phyloP scores from a whole-genome alignment of 2,329 filamentous ascomycete genomes.

The Eurotiales sp. region DNA sequence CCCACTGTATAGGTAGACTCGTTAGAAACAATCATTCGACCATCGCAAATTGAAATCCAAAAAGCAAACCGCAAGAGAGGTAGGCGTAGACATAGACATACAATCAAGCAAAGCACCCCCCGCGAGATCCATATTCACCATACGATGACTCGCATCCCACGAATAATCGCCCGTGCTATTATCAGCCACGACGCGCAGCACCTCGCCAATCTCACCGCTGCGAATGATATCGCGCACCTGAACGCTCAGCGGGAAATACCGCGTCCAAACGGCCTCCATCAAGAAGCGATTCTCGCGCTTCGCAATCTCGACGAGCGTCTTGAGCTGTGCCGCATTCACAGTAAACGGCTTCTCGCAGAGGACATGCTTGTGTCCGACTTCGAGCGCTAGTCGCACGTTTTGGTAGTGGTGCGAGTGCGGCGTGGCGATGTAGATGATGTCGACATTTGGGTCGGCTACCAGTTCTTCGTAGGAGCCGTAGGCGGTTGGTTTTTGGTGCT shows the following conservation, averaged over 20 bases:
- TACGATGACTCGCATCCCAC: slow-evolving; percentile 63
- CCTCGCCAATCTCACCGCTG: slow-evolving; percentile 58
- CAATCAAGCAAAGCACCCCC: background rate
- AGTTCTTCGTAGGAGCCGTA: slow-evolving; percentile 83
- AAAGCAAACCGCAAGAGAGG: background rate
- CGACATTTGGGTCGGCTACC: slow-evolving; percentile 71
- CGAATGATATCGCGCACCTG: slow-evolving; percentile 57
- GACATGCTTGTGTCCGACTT: slow-evolving; percentile 74
- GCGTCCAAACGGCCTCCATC: slow-evolving; percentile 88
- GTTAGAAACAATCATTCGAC: background rate
- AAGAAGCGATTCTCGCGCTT: slow-evolving; percentile 69
- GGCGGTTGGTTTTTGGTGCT: slow-evolving; percentile 61
- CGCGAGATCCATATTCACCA: slow-evolving; percentile 77
- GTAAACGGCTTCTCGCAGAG: slow-evolving; percentile 90
- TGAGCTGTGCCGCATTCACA: slow-evolving; percentile 73
- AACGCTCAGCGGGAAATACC: slow-evolving; percentile 80
- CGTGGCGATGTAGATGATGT: slow-evolving; percentile 85
- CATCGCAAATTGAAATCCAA: background rate
- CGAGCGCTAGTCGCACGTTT: slow-evolving; percentile 77
- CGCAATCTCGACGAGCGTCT: slow-evolving; percentile 68
- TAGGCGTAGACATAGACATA: background rate
- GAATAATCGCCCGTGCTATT: slow-evolving; percentile 62
- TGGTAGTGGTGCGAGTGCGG: slow-evolving; percentile 93
- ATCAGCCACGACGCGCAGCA: slow-evolving; percentile 56
- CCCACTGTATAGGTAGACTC: slow-evolving; percentile 53